phyloP scores from a whole-genome alignment of 805 yeast species.

The Wickerhamiella alocasiicola region DNA sequence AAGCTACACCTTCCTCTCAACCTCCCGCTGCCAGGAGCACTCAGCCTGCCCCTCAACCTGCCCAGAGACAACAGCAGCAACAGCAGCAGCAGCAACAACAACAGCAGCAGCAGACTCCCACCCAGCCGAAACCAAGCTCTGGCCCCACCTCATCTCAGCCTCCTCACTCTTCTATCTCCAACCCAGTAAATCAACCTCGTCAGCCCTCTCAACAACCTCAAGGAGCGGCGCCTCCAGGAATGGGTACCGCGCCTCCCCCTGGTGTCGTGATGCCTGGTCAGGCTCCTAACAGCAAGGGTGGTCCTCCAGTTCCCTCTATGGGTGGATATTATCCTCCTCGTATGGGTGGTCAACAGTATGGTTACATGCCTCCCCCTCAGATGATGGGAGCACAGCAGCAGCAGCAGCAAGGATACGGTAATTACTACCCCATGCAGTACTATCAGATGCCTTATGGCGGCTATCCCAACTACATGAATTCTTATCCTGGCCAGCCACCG shows the following conservation, averaged over 20 bases:
- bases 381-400: background rate
- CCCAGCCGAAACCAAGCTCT: background rate
- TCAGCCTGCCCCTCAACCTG: too few species aligned
- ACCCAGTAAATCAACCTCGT: background rate
- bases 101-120: background rate
- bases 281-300: constrained; percentile 1
- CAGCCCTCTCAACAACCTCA: background rate
- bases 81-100: background rate
- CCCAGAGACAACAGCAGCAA: background rate
- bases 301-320: background rate
- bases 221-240: background rate
- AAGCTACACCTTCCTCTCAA: background rate
- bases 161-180: background rate
- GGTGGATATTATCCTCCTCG: constrained; percentile 4
- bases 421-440: constrained; percentile 13
- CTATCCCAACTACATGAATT: constrained; percentile 11
- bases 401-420: constrained; percentile 7
- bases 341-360: constrained; percentile 6
- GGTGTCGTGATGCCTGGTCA: background rate
- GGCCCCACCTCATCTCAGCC: background rate
- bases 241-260: background rate
- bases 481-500: constrained; percentile 6
- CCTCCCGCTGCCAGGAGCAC: background rate
- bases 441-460: constrained; percentile 16
- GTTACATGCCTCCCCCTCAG: constrained; percentile 10